Base-by-base conservation (phyloP, 2,329 filamentous ascomycete genomes). In the Claviceps pazoutovae region DNA sequence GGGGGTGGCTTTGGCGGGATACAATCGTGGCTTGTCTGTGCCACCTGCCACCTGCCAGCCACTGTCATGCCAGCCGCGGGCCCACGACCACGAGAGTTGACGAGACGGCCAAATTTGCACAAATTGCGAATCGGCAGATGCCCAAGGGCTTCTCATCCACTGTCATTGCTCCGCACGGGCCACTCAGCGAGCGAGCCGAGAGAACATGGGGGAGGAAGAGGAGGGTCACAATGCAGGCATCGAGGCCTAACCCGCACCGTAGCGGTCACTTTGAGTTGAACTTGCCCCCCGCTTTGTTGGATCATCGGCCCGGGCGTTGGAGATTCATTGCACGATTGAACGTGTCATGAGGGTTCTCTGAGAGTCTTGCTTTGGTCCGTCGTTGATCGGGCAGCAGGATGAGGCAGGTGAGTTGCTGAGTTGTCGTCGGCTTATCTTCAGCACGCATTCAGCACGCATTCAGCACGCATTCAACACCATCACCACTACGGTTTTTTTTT, bases 221-320 rank as follows among this genome's bases (percentile, higher is more conserved):
- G 9, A 11, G 19, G 37, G 23, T 36, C 13, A 19, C 16, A 21
- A 23, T 34, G 16, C 17, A 46, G 38, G 51, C 54, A 43, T 57
- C 52, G 52, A 57, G 36, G 54, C 56, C 54, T 53, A 57, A 57
- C 54, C 46, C 17, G 23, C 51, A 46, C 51, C 37, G 5, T 38
- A 38, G 36, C 34, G 23, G 23, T 46, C 46, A 44, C 39, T 46
- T 54, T 23, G 36, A 47, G 53, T 34, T 34, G 30, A 34, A 49
- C 17, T 11, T 42, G 45, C 50, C 42, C 42, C 51, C 52, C 39
- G 38, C 42, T 49, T 52, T 45, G 39, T 47, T 49, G 50, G 39
- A 50, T 26, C 36, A 55, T 49, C 50, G 54, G 52, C 56, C 52
- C 52, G 50, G 51, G 44, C 16, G 13, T 46, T 38, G 14, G 21